Evolutionary conservation across 441 rosid genomes (phyloP).

Genomic region (Erysimum cheiri): DNA sequence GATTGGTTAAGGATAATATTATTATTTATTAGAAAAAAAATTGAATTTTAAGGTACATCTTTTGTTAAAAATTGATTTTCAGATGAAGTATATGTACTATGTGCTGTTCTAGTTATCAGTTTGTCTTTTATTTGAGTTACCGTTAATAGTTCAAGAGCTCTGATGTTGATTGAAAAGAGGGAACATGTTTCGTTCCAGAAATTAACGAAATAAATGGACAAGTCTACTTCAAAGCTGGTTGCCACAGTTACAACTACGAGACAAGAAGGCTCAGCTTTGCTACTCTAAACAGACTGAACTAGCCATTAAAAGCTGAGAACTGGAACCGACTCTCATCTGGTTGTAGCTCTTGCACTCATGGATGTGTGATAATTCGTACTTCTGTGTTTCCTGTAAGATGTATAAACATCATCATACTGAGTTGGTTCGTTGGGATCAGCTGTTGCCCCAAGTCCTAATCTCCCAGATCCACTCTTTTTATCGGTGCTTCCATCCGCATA

Average conservation of each 20-base stretch:
- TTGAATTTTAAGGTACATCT: no score
- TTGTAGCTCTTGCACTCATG: constrained; percentile 85
- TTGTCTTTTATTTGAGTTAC: neutral
- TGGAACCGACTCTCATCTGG: constrained; percentile 48
- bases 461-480: constrained; percentile 72
- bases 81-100: no score
- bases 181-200: constrained; percentile 2
- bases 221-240: constrained; percentile 33
- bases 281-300: constrained; percentile 26
- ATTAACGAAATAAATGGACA: neutral
- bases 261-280: constrained; percentile 19
- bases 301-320: constrained; percentile 22
- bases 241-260: constrained; percentile 20
- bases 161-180: constrained; percentile 4
- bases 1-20: no score
- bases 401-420: constrained; percentile 93
- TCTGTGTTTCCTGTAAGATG: constrained; percentile 92
- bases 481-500: constrained; percentile 85
- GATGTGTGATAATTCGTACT: constrained; percentile 91
- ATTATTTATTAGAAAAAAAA: no score
- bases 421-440: constrained; percentile 90
- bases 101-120: no score
- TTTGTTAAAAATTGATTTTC: no score
- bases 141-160: neutral
- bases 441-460: constrained; percentile 92